These are phyloP conservation scores for Delitschia confertaspora DNA, from an alignment of 495 filamentous ascomycete species.

Conservation along the genomic window DNA sequence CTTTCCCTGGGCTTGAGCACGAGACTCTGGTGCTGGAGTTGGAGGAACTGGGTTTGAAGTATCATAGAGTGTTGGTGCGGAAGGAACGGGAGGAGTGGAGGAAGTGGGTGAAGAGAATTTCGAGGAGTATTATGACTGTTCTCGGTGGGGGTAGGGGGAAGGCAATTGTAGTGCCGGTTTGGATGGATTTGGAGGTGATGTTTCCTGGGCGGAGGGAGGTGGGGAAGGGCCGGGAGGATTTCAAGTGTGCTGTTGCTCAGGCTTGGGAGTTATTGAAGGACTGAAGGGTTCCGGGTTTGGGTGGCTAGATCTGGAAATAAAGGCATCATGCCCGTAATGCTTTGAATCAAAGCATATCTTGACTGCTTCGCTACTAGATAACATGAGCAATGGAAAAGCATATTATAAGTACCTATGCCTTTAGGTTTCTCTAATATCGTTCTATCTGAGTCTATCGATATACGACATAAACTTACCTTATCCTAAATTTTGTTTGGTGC, in stretches of 20 bases:
- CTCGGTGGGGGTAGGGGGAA: constrained; percentile 1
- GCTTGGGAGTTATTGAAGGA: too few species aligned
- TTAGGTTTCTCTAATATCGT: too few species aligned
- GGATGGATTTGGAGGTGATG: constrained; percentile 8
- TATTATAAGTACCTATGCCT: too few species aligned
- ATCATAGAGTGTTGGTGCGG: not conserved
- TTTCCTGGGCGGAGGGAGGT: constrained; percentile 2
- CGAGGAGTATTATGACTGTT: constrained; percentile 1
- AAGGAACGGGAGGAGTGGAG: constrained; percentile 3
- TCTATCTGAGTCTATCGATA: too few species aligned
- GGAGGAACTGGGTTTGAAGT: not conserved
- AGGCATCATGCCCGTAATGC: not conserved
- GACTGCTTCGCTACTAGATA: constrained; percentile 1
- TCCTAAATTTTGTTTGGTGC: too few species aligned
- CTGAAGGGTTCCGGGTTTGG: constrained; percentile 5
- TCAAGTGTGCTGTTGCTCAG: too few species aligned
- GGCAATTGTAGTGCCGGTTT: constrained; percentile 5
- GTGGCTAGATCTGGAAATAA: not conserved
- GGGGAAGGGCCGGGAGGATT: not conserved
- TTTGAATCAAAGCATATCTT: not conserved
- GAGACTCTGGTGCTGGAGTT: constrained; percentile 15
- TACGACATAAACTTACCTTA: too few species aligned
- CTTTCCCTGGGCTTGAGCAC: constrained; percentile 3
- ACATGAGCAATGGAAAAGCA: not conserved
- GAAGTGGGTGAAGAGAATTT: constrained; percentile 1